Evolutionary conservation across 2,329 filamentous ascomycete genomes (phyloP).

Genomic region (Leptographium procerum): DNA sequence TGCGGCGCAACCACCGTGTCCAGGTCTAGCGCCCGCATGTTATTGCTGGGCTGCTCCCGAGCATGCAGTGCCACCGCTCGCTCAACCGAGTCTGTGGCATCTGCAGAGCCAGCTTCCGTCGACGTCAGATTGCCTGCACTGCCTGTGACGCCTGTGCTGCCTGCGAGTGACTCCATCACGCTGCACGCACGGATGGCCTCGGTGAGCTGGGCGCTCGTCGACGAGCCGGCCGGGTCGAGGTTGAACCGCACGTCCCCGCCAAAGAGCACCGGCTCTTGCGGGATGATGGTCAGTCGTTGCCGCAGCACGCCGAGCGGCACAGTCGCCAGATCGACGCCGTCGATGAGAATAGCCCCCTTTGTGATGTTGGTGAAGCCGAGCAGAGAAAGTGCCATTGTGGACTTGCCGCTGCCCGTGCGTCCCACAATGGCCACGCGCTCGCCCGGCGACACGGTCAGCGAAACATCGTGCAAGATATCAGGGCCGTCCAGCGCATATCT

Average conservation of each 20-base stretch:
- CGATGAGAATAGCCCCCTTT: conserved; percentile 21
- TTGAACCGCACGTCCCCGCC: conserved; percentile 34
- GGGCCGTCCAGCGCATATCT: conserved; percentile 17
- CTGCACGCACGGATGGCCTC: conserved; percentile 52
- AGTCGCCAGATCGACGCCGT: conserved; percentile 22
- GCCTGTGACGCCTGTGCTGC: not conserved
- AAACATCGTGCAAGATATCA: conserved; percentile 19
- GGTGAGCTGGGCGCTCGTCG: conserved; percentile 40
- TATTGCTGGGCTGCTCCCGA: too few species aligned
- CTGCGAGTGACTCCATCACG: conserved; percentile 39
- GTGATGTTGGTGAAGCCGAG: conserved; percentile 24
- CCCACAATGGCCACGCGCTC: conserved; percentile 56
- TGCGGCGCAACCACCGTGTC: conserved; percentile 37
- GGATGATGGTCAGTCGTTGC: conserved; percentile 25
- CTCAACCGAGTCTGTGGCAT: too few species aligned
- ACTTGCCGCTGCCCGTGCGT: conserved; percentile 57
- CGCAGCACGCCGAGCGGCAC: conserved; percentile 24
- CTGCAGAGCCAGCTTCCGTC: too few species aligned
- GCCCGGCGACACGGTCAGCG: conserved; percentile 30
- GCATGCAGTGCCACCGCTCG: too few species aligned
- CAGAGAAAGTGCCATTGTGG: conserved; percentile 31
- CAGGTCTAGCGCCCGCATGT: conserved; percentile 24
- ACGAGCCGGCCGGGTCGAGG: conserved; percentile 51
- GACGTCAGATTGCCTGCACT: not conserved
- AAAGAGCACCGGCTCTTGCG: conserved; percentile 27